Evolutionary conservation across 345 rosid genomes (phyloP).

Genomic region (Bruguiera parviflora): DNA sequence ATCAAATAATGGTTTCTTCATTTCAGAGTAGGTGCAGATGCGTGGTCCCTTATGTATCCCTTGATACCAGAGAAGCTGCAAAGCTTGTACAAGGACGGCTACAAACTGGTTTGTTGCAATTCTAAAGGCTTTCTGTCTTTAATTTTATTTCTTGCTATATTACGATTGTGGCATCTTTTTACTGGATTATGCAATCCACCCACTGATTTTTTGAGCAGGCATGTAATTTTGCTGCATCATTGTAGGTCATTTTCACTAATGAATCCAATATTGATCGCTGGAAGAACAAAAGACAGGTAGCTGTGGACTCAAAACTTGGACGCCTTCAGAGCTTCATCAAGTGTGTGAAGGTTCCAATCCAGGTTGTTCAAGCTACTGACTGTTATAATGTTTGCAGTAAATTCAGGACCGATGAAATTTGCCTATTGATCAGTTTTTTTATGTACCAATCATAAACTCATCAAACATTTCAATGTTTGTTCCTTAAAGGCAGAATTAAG

Average conservation of each 20-base stretch:
- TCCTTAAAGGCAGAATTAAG: too few species aligned
- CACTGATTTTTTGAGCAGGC: background rate
- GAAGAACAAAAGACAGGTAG: conserved; percentile 91
- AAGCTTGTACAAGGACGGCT: conserved; percentile 71
- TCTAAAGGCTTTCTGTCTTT: conserved; percentile 4
- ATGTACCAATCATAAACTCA: background rate
- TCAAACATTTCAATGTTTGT: too few species aligned
- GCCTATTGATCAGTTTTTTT: background rate
- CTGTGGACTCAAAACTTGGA: conserved; percentile 87
- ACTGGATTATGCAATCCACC: background rate
- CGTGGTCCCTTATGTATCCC: conserved; percentile 90
- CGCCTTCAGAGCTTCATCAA: conserved; percentile 76
- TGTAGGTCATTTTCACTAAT: conserved; percentile 87
- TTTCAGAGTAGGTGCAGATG: conserved; percentile 82
- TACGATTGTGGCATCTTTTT: background rate
- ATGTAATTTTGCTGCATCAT: background rate
- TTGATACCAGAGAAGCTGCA: conserved; percentile 80
- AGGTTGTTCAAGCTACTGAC: conserved; percentile 42
- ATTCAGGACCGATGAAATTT: background rate
- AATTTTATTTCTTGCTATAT: conserved; percentile 3
- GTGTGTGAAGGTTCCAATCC: conserved; percentile 73
- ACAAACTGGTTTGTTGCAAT: conserved; percentile 69
- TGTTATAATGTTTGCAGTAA: background rate
- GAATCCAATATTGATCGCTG: conserved; percentile 97
- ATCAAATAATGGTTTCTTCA: conserved; percentile 4